Percentiles rank a stretch among this genome's conserved stretches.
Evolutionary conservation across 2,329 filamentous ascomycete species (phyloP).

Genomic region (Coniochaeta sp.): DNA sequence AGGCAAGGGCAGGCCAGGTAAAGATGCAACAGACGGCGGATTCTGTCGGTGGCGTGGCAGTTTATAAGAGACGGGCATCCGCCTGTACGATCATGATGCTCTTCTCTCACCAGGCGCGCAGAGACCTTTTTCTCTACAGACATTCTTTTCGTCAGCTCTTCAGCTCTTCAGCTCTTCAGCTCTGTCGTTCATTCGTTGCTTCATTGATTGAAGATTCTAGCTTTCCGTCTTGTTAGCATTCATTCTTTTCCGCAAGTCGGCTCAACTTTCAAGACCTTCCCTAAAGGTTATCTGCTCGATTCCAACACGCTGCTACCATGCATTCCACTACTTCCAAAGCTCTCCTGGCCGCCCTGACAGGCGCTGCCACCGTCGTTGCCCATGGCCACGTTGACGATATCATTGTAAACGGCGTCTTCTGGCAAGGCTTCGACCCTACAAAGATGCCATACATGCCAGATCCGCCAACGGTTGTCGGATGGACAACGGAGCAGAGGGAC

Average conservation of each 20-base stretch:
- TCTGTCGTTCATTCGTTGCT: conserved; percentile 9
- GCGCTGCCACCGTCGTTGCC: neutral
- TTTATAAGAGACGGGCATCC: conserved; percentile 6
- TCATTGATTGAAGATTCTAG: conserved; percentile 17
- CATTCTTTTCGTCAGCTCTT: conserved; percentile 7
- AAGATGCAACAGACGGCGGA: neutral
- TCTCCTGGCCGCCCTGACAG: neutral
- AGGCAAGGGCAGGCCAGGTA: neutral
- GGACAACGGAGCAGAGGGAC: conserved; percentile 24
- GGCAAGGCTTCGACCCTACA: neutral
- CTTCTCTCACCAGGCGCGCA: conserved; percentile 11
- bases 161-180: conserved; percentile 9
- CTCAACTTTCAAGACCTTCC: neutral
- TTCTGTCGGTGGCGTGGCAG: neutral
- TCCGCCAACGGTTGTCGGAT: conserved; percentile 15
- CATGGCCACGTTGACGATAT: conserved; percentile 2
- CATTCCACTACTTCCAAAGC: neutral
- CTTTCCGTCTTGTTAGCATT: conserved; percentile 1
- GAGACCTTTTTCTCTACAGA: conserved; percentile 10
- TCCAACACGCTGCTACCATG: neutral
- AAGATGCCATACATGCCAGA: neutral
- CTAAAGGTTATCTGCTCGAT: neutral
- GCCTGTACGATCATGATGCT: neutral
- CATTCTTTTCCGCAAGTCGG: conserved; percentile 15
- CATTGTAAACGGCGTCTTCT: neutral